Base-by-base conservation (phyloP, 2,329 filamentous ascomycete species). In the Rutstroemia sp. region DNA sequence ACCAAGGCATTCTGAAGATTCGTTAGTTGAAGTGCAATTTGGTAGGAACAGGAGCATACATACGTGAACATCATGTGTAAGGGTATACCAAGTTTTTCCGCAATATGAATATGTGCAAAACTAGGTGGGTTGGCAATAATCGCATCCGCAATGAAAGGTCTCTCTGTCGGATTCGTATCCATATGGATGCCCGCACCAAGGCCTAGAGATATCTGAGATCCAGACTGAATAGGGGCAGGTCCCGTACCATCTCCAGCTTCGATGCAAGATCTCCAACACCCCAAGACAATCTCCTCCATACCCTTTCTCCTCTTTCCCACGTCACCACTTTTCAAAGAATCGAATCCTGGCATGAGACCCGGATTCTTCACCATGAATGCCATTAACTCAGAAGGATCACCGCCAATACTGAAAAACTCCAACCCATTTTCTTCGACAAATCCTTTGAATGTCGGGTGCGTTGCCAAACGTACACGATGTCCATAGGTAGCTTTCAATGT, bases 331-430 rank as follows among this genome's bases (percentile, higher is more conserved):
- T 83, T 85, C 49, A 95, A 72, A 1, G 87, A 85, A 49, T 92
- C 86, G 58, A 92, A 82, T 0, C 87, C 87, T 1, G 90, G 90
- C 85, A 95, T 90, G 34, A 95, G 75, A 0, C 90, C 88, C 0
- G 90, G 89, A 63, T 94, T 88, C 71, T 92, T 92, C 47, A 94
- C 90, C 90, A 95, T 95, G 66, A 92, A 95, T 3, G 90, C 88
- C 87, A 90, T 91, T 45, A 90, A 75, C 65, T 88, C 81, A 1
- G 83, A 79, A 1, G 87, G 87, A 67, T 91, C 86, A 2, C 87
- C 87, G n/a, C 87, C 86, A 52, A 90, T 87, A 59, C 74, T 80
- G 70, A 87, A 90, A 70, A 90, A 92, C 65, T 91, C 88, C 14
- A 92, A 77, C 0, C 79, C 85, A 67, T 85, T 83, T 52, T 87